phyloP scores from a whole-genome alignment of 805 yeast species.

The Lipomyces yamadae region DNA sequence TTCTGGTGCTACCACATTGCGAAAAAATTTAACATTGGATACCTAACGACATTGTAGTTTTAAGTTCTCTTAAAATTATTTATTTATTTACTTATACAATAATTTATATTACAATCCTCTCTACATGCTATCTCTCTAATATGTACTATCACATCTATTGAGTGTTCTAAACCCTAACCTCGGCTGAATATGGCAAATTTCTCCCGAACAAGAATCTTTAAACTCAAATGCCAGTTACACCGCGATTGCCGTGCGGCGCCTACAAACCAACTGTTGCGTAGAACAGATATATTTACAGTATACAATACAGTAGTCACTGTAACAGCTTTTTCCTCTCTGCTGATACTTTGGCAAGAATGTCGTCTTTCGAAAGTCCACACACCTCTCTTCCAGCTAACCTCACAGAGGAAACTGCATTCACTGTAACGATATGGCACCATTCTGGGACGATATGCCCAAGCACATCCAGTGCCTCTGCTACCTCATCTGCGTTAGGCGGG shows the following conservation, averaged over 20 bases:
- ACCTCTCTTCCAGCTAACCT: background rate
- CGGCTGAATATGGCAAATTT: background rate
- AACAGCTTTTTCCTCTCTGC: background rate
- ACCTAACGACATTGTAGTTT: too few relatives aligned
- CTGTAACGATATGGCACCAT: conserved; percentile 4
- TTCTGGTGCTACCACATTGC: too few relatives aligned
- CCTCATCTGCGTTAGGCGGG: background rate
- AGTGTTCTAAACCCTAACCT: background rate
- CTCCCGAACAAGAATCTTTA: background rate
- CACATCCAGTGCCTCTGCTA: conserved; percentile 1
- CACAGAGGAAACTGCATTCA: background rate
- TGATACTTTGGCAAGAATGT: background rate
- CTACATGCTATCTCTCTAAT: too few relatives aligned
- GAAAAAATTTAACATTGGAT: too few relatives aligned
- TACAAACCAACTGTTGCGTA: too few relatives aligned
- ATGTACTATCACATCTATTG: too few relatives aligned
- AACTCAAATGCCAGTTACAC: background rate
- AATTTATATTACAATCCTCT: too few relatives aligned
- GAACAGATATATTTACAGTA: background rate
- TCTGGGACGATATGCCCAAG: conserved; percentile 7
- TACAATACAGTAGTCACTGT: background rate
- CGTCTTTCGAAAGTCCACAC: conserved; percentile 1
- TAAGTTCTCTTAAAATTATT: too few relatives aligned
- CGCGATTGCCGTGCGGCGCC: background rate
- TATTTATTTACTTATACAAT: too few relatives aligned